A percentile compares a stretch with the other conserved stretches of the same genome.
Conservation (phyloP, 2,329 filamentous ascomycete species). For the Penicillium hordei region DNA sequence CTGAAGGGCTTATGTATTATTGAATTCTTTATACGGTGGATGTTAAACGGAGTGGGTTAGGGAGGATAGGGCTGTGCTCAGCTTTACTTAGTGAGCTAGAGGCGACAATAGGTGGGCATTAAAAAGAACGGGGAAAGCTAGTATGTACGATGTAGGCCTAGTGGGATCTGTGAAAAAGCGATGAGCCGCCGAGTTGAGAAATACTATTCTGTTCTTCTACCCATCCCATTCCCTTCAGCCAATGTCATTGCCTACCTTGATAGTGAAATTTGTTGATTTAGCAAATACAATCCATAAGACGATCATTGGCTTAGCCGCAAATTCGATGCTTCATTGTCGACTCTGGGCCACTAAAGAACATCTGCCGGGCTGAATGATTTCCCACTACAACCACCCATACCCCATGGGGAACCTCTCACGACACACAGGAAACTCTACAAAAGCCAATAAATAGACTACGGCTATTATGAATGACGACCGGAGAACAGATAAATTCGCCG, state of each 20-base stretch:
- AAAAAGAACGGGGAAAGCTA: no score
- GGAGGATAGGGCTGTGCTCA: no score
- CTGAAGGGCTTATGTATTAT: no score
- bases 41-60: no score
- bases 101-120: no score
- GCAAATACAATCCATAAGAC: neutral
- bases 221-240: neutral
- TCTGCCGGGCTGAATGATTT: constrained; percentile 18
- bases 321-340: neutral
- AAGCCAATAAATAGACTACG: neutral
- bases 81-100: no score
- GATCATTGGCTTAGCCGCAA: neutral
- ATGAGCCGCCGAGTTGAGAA: constrained; percentile 20
- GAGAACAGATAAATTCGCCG: neutral
- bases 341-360: neutral
- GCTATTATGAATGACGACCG: neutral
- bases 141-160: neutral
- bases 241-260: neutral
- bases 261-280: neutral
- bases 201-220: constrained; percentile 17
- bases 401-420: constrained; percentile 6
- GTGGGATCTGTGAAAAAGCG: constrained; percentile 9
- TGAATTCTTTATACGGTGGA: no score
- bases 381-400: constrained; percentile 2
- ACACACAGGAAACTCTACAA: neutral